These are phyloP conservation scores for Populus tremula DNA, from an alignment of 345 rosid species.

Conservation along the genomic window DNA sequence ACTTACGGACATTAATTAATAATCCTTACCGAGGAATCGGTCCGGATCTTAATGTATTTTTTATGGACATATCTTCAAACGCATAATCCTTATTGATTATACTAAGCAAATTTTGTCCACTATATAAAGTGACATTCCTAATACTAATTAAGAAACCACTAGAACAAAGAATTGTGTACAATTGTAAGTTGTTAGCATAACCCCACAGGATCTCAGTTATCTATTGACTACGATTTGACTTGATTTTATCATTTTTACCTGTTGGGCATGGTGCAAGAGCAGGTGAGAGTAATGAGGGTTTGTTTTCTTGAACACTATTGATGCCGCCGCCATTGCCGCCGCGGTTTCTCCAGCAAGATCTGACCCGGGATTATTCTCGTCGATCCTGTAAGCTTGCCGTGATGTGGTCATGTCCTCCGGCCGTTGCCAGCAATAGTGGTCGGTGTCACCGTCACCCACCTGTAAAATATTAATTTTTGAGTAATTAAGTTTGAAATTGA, in stretches of 20 bases:
- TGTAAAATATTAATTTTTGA: background rate
- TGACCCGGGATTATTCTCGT: constrained; percentile 53
- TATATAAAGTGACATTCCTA: background rate
- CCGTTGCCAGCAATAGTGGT: constrained; percentile 32
- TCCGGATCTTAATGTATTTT: background rate
- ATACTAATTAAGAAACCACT: background rate
- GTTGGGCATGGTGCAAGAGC: constrained; percentile 50
- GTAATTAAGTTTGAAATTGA: background rate
- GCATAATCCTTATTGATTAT: background rate
- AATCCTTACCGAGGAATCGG: no score
- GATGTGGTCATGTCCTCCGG: constrained; percentile 65
- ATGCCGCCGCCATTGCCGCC: constrained; percentile 70
- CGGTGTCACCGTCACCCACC: constrained; percentile 35
- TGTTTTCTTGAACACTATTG: constrained; percentile 38
- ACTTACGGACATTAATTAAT: no score
- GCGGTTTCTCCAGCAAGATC: constrained; percentile 69
- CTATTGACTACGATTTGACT: background rate
- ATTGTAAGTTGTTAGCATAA: background rate
- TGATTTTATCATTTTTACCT: constrained; percentile 34
- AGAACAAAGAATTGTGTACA: background rate
- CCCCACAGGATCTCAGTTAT: background rate
- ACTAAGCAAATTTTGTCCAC: no score
- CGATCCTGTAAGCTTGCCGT: constrained; percentile 38
- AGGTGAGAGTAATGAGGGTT: constrained; percentile 36
- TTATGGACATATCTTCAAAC: background rate